Conservation (phyloP, 2,329 filamentous ascomycete genomes). For the Beauveria pseudobassiana region DNA sequence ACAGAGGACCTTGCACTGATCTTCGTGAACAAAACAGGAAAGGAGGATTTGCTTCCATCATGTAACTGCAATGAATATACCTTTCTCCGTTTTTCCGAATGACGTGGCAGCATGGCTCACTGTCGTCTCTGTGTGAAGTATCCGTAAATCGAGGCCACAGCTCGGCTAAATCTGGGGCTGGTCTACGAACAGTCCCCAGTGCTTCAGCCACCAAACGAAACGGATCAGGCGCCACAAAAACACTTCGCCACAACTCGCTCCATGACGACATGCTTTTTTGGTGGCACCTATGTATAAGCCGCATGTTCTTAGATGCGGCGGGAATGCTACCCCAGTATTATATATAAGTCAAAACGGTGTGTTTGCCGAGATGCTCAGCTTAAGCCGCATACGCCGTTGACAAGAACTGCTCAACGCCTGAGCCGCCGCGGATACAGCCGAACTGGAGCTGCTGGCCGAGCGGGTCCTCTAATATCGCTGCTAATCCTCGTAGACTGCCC, state of each 20-base stretch:
- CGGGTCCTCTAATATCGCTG: background rate
- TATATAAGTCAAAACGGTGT: no score
- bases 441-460: background rate
- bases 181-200: background rate
- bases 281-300: no score
- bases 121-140: no score
- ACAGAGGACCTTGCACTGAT: no score
- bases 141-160: no score
- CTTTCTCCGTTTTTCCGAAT: no score
- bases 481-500: background rate
- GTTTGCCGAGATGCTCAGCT: no score
- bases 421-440: background rate
- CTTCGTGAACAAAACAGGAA: no score
- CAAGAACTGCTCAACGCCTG: background rate
- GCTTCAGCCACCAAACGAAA: slow-evolving; percentile 1
- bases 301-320: no score
- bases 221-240: background rate
- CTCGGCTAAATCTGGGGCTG: background rate
- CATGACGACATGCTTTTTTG: background rate
- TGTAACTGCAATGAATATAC: no score
- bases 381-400: background rate
- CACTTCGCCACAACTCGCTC: background rate
- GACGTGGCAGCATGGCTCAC: background rate
- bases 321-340: background rate
- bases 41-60: no score